Percentiles rank a stretch among this genome's conserved stretches.
Evolutionary conservation across 2,329 filamentous ascomycete species (phyloP).

Genomic region (Delphinella strobiligena): DNA sequence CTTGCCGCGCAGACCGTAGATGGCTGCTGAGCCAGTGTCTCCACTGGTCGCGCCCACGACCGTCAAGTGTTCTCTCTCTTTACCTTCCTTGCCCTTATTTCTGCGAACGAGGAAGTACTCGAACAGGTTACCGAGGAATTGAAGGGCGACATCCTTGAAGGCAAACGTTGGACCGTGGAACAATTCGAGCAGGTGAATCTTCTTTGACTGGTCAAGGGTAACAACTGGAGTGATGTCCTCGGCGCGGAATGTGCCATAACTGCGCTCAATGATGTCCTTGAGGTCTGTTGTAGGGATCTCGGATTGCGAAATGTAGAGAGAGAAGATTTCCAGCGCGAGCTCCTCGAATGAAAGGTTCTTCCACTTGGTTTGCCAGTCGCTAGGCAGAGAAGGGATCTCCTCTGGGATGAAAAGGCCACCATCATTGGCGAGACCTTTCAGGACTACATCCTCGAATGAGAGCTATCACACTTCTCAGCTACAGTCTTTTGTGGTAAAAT

Average conservation of each 20-base stretch:
- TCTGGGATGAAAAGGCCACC: constrained; percentile 86
- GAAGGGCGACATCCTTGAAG: constrained; percentile 90
- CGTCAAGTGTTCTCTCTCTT: constrained; percentile 65
- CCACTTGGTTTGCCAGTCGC: constrained; percentile 59
- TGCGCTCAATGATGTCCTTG: constrained; percentile 68
- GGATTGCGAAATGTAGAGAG: constrained; percentile 69
- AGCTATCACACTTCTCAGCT: constrained; percentile 42
- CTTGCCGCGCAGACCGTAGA: constrained; percentile 89
- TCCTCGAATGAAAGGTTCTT: constrained; percentile 67
- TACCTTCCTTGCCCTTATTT: constrained; percentile 56
- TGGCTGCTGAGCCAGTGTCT: constrained; percentile 86
- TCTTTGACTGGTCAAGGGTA: constrained; percentile 56
- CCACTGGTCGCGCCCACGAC: constrained; percentile 80
- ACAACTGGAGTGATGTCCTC: constrained; percentile 67
- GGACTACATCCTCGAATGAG: constrained; percentile 81
- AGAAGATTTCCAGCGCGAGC: constrained; percentile 73
- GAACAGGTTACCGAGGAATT: constrained; percentile 93
- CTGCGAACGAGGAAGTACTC: constrained; percentile 71
- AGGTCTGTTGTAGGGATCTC: constrained; percentile 77
- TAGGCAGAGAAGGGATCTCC: constrained; percentile 55
- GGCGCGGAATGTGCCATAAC: constrained; percentile 80
- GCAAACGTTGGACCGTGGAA: constrained; percentile 95
- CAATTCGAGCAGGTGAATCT: constrained; percentile 79
- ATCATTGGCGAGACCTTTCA: constrained; percentile 78
- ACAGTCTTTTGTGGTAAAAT: constrained; percentile 9